Conservation (phyloP, 352 stramenopile genomes). For the Phytopythium aichiense region DNA sequence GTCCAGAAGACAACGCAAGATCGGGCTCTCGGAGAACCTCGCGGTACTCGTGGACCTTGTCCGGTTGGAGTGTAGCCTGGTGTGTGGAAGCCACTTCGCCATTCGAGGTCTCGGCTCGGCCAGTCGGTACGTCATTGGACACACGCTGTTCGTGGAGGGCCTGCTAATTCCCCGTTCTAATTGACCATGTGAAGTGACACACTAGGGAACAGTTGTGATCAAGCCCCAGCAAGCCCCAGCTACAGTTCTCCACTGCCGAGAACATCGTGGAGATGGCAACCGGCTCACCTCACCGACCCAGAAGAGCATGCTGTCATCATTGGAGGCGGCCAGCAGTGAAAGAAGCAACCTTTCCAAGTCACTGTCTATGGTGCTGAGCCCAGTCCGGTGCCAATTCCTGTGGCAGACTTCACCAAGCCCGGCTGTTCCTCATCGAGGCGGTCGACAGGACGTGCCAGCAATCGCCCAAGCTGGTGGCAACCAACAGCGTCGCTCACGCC, state of each 20-base stretch:
- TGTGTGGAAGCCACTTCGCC: too few species aligned
- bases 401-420: too few species aligned
- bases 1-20: constrained; percentile 77
- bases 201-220: neutral
- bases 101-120: constrained; percentile 71
- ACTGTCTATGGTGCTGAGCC: neutral
- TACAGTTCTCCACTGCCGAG: neutral
- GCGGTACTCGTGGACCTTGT: neutral
- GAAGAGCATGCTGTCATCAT: neutral
- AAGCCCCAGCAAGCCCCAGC: neutral
- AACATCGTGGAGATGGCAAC: neutral
- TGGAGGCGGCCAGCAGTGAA: neutral
- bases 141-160: neutral
- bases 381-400: neutral
- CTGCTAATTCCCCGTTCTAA: neutral
- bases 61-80: too few species aligned
- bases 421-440: neutral
- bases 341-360: neutral
- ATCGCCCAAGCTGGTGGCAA: neutral
- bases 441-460: neutral
- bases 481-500: too few species aligned
- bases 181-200: neutral
- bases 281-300: neutral
- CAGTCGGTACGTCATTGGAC: constrained; percentile 32
- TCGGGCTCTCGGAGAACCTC: constrained; percentile 83